phyloP scores from a whole-genome alignment of 2,329 filamentous ascomycete genomes.

The Pseudogymnoascus sp. region DNA sequence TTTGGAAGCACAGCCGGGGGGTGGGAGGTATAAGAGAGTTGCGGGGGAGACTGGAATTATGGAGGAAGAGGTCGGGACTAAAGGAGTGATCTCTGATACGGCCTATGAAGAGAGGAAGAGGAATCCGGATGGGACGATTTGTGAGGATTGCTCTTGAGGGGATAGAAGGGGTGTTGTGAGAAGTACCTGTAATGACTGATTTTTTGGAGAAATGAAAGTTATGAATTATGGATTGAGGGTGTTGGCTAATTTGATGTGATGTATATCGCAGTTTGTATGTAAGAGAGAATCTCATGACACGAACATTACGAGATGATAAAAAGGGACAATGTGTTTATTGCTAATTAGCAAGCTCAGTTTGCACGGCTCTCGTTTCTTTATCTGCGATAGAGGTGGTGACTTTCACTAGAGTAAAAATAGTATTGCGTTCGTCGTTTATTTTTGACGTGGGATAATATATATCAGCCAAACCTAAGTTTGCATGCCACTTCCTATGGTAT shows the following conservation, averaged over 20 bases:
- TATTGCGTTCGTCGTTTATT: neutral
- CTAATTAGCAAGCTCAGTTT: neutral
- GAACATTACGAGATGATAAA: neutral
- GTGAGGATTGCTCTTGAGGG: constrained; percentile 17
- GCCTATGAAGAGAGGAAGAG: constrained; percentile 15
- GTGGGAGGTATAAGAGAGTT: constrained; percentile 13
- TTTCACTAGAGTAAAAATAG: neutral
- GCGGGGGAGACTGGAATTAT: neutral
- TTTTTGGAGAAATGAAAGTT: neutral
- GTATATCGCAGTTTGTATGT: neutral
- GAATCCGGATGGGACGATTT: constrained; percentile 15
- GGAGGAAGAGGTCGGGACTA: neutral
- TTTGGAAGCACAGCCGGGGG: constrained; percentile 5
- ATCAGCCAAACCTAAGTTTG: neutral
- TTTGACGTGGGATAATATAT: neutral
- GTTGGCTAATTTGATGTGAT: neutral
- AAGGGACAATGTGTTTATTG: neutral
- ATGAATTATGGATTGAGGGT: neutral
- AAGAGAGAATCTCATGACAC: neutral
- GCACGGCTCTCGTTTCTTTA: neutral
- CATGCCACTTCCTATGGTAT: too few relatives aligned
- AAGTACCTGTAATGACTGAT: neutral
- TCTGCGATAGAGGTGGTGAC: neutral
- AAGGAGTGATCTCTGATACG: neutral
- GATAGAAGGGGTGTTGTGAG: neutral